Conservation (phyloP, 2,329 filamentous ascomycete species). For the Exophiala sideris region DNA sequence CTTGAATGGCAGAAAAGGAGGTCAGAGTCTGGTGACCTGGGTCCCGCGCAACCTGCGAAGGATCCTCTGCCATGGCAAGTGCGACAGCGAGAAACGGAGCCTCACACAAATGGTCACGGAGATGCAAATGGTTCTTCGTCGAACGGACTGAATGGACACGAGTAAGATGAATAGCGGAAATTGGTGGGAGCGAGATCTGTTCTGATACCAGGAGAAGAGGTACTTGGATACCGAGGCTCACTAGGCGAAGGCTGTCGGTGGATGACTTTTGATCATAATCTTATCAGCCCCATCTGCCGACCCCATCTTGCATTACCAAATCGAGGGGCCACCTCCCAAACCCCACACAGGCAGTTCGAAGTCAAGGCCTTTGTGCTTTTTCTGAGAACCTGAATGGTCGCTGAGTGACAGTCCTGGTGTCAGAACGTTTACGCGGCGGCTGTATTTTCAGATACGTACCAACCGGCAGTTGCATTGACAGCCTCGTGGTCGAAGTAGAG, state of each 20-base stretch:
- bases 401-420: too few species aligned
- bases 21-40: slow-evolving; percentile 15
- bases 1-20: slow-evolving; percentile 16
- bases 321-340: not conserved
- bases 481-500: too few species aligned
- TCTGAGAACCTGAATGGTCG: too few species aligned
- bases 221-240: too few species aligned
- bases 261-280: not conserved
- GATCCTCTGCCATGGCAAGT: slow-evolving; percentile 23
- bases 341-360: not conserved
- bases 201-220: not conserved
- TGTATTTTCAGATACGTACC: too few species aligned
- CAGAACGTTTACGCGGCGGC: too few species aligned
- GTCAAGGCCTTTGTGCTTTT: not conserved
- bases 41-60: slow-evolving; percentile 16
- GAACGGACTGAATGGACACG: slow-evolving; percentile 2
- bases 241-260: not conserved
- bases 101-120: not conserved
- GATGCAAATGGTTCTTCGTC: slow-evolving; percentile 3
- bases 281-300: not conserved
- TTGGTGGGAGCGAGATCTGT: too few species aligned
- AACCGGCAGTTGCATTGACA: too few species aligned
- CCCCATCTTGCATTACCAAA: not conserved
- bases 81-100: slow-evolving; percentile 1
- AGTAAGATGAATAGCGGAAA: not conserved